Evolutionary conservation across 192 early-diverging fungal genomes (phyloP).

Genomic region (Backusella sp.): DNA sequence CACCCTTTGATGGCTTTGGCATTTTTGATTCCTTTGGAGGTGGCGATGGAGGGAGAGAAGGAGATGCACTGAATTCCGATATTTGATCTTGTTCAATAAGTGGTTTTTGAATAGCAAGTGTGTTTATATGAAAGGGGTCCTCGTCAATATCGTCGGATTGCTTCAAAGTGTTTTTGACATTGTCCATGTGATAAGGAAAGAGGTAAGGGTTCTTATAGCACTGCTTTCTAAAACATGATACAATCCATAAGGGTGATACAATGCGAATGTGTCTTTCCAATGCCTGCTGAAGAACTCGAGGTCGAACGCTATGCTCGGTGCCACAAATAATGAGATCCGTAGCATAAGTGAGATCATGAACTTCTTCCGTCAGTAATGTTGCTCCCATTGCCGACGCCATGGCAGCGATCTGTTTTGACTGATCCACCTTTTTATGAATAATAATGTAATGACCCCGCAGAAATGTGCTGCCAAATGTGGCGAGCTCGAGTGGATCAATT

Average conservation of each 20-base stretch:
- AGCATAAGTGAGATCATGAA: background rate
- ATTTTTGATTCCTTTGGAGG: background rate
- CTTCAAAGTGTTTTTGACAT: background rate
- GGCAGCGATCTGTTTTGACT: background rate
- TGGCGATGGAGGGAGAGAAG: background rate
- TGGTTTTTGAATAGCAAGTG: too few species aligned
- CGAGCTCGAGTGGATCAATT: background rate
- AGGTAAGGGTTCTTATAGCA: background rate
- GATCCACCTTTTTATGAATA: background rate
- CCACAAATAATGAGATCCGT: background rate
- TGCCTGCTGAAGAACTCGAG: background rate
- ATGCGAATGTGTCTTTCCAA: background rate
- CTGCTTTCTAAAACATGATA: background rate
- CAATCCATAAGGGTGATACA: background rate
- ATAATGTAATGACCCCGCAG: background rate
- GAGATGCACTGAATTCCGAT: background rate
- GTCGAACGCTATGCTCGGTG: background rate
- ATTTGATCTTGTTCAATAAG: background rate
- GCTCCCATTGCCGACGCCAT: background rate
- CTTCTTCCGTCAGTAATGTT: background rate
- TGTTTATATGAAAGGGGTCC: background rate
- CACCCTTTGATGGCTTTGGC: background rate
- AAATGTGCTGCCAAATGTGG: background rate
- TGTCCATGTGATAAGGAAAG: background rate
- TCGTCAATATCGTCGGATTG: background rate